Conservation (phyloP, 345 rosid genomes). For the Euphorbia lathyris region DNA sequence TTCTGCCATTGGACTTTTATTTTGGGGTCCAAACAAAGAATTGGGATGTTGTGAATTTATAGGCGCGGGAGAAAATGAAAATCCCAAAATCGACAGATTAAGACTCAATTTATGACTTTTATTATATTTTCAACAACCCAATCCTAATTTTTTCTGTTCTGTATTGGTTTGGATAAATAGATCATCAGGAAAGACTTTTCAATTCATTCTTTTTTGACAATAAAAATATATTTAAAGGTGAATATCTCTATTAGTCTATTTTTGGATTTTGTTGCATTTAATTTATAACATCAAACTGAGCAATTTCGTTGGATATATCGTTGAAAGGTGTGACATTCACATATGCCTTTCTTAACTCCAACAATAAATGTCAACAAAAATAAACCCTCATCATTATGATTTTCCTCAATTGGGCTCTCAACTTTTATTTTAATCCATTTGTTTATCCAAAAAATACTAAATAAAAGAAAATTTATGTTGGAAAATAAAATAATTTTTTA, state of each 20-base stretch:
- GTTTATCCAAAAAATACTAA: too few species aligned
- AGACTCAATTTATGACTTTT: background rate
- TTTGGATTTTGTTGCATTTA: background rate
- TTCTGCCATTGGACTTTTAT: constrained; percentile 27
- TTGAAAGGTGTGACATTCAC: constrained; percentile 32
- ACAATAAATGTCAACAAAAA: too few species aligned
- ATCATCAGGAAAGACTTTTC: background rate
- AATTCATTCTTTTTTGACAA: too few species aligned
- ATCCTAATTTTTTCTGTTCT: background rate
- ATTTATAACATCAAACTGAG: background rate
- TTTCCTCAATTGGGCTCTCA: too few species aligned
- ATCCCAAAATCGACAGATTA: background rate
- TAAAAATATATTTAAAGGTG: too few species aligned
- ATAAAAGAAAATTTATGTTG: too few species aligned
- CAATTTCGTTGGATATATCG: constrained; percentile 22
- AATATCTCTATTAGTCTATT: too few species aligned
- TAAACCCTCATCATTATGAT: too few species aligned
- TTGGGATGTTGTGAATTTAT: background rate
- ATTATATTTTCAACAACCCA: background rate
- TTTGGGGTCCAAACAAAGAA: constrained; percentile 22
- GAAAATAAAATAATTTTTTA: too few species aligned
- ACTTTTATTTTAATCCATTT: too few species aligned
- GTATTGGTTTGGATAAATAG: background rate
- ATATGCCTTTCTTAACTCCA: background rate
- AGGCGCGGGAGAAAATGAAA: background rate